Evolutionary conservation across 148 eudicot genomes (phyloP), one percentile per base, ranked within the genome.

Genomic region (Rhododendron ferrugineum): DNA sequence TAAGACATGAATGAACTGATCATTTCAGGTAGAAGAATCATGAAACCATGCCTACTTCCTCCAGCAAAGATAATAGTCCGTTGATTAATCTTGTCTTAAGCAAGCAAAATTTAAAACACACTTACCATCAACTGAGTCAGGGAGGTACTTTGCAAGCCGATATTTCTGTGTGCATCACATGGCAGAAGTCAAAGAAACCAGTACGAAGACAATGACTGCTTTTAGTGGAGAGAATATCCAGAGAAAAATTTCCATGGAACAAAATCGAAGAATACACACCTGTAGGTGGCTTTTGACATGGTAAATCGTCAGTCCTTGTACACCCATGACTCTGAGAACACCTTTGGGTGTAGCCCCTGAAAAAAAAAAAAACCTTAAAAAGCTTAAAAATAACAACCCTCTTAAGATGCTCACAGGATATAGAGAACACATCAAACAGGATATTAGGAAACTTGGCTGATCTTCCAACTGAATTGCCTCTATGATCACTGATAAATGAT

Each of bases 321-420:
- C 95, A 66, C 95, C 93, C 95, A 93, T 93, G 81, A 90, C 91
- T 88, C 93, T 90, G 64, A 93, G 92, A 62, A 93, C 95, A 82
- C 95, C 92, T 90, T 93, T 93, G 44, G 95, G 95, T 40, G 95
- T 93, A 52, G 95, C 95, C 76, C 93, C 95, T 93, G 91, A 79
- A 90, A 58, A 8, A 50, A 30, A 83, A 46, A 2, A 18, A 16
- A 54, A 54, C 9, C 70, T 34, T 30, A 26, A 73, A 36, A 23
- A 60, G 26, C 10, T 13, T n/a, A 28, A 77, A 1, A 26, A 50
- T 5, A 11, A 79, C 37, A 62, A 52, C 30, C 42, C 28, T 20
- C 44, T 70, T 13, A 83, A 40, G 44, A 83, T 36, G 42, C 66
- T 73, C 76, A 30, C 60, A 66, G 36, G 6, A n/a, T 66, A 44